Percentiles rank a stretch among this genome's conserved stretches.
phyloP scores from a whole-genome alignment of 129 eudicot species.

The Mikania micrantha region DNA sequence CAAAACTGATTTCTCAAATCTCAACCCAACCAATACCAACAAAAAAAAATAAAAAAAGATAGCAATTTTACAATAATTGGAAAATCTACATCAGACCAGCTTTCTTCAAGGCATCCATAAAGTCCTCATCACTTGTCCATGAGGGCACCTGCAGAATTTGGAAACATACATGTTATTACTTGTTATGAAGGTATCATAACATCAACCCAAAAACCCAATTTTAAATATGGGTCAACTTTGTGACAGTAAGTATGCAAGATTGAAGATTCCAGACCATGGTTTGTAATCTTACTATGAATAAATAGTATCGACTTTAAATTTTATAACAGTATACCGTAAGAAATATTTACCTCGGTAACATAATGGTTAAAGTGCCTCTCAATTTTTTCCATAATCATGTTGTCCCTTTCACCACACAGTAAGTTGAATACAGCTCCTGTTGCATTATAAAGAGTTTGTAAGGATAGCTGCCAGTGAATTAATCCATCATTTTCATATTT shows the following conservation, averaged over 20 bases:
- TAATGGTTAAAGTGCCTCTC: conserved; percentile 54
- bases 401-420: conserved; percentile 50
- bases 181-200: background rate
- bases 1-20: background rate
- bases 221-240: background rate
- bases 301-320: background rate
- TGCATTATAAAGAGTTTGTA: conserved; percentile 2
- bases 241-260: background rate
- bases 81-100: conserved; percentile 52
- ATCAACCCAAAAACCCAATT: background rate
- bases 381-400: conserved; percentile 56
- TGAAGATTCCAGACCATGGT: background rate
- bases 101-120: conserved; percentile 53
- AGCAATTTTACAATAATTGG: background rate
- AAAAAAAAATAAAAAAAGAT: too few relatives aligned
- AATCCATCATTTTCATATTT: background rate
- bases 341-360: conserved; percentile 48
- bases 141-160: conserved; percentile 54
- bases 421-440: conserved; percentile 85
- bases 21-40: background rate
- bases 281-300: background rate
- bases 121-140: conserved; percentile 48
- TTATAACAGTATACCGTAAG: background rate
- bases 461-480: background rate
- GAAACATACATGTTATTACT: background rate